Conservation (phyloP, 768 basidiomycete species). For the Gautieria morchelliformis region DNA sequence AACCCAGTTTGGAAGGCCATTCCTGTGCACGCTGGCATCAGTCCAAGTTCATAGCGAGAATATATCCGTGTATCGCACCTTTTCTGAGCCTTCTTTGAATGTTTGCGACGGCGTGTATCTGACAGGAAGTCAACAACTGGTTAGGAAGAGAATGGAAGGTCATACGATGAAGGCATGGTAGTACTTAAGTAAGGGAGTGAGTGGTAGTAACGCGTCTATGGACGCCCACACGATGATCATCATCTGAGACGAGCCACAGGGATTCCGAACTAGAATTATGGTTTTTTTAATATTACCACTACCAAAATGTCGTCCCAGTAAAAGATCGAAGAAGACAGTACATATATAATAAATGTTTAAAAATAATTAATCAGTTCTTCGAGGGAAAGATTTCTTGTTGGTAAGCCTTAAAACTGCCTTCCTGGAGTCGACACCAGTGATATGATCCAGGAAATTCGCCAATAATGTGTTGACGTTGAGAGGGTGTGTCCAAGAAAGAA, state of each 20-base stretch:
- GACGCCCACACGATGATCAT: neutral
- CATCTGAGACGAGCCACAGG: no score
- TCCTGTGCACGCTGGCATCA: conserved; percentile 17
- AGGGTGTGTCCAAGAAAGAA: conserved; percentile 5
- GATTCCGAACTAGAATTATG: no score
- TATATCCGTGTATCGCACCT: conserved; percentile 18
- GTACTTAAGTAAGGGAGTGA: neutral
- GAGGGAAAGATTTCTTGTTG: no score
- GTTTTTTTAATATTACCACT: no score
- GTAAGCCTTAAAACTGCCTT: neutral
- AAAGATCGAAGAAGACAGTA: no score
- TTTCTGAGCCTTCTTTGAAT: conserved; percentile 57
- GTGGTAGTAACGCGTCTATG: neutral
- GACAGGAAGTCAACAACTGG: neutral
- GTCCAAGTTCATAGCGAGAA: neutral
- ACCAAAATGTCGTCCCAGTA: no score
- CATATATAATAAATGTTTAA: no score
- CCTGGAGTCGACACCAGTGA: neutral
- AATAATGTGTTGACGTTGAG: conserved; percentile 1
- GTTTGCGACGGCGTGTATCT: conserved; percentile 51
- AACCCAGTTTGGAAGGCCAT: conserved; percentile 62
- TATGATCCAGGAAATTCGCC: conserved; percentile 1
- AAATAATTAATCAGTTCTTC: no score
- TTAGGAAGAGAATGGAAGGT: neutral
- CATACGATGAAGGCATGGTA: conserved; percentile 36